Evolutionary conservation across 495 filamentous ascomycete species (phyloP).

Genomic region (Glonium stellatum): DNA sequence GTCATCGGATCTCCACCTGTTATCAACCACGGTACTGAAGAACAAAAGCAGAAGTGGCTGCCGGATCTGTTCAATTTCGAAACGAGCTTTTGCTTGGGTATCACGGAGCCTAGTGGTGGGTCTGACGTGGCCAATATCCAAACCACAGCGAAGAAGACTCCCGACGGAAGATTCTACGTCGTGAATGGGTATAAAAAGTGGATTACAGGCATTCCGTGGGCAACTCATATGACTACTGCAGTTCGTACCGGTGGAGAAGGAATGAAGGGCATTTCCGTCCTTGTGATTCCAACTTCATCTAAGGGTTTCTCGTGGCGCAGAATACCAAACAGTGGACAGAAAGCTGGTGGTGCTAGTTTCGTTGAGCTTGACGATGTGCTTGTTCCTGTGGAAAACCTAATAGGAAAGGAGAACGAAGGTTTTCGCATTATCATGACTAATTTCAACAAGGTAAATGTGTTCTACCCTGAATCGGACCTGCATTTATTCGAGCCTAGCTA

Average conservation of each 20-base stretch:
- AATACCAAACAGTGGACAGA: constrained; percentile 34
- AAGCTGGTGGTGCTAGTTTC: constrained; percentile 34
- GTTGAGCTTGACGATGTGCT: constrained; percentile 36
- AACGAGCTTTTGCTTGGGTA: constrained; percentile 31
- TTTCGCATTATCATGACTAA: constrained; percentile 39
- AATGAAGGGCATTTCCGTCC: constrained; percentile 27
- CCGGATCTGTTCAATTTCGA: constrained; percentile 31
- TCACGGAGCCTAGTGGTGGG: constrained; percentile 32
- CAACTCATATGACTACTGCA: constrained; percentile 33
- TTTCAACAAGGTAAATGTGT: constrained; percentile 28
- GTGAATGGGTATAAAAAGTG: constrained; percentile 35
- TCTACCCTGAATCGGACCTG: neutral
- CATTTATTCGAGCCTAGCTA: neutral
- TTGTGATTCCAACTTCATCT: constrained; percentile 26
- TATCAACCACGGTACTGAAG: constrained; percentile 28
- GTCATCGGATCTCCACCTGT: constrained; percentile 31
- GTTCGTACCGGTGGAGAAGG: constrained; percentile 32
- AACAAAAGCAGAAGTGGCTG: constrained; percentile 30
- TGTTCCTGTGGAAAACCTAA: constrained; percentile 35
- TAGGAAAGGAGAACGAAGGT: constrained; percentile 37
- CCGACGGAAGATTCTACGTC: constrained; percentile 28
- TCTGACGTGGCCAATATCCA: constrained; percentile 29
- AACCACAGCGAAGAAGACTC: constrained; percentile 28
- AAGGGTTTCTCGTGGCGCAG: constrained; percentile 20
- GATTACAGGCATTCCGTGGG: constrained; percentile 32